These are phyloP conservation scores for Phanerodontia chrysosporium DNA, from an alignment of 768 basidiomycete genomes.

Conservation along the genomic window DNA sequence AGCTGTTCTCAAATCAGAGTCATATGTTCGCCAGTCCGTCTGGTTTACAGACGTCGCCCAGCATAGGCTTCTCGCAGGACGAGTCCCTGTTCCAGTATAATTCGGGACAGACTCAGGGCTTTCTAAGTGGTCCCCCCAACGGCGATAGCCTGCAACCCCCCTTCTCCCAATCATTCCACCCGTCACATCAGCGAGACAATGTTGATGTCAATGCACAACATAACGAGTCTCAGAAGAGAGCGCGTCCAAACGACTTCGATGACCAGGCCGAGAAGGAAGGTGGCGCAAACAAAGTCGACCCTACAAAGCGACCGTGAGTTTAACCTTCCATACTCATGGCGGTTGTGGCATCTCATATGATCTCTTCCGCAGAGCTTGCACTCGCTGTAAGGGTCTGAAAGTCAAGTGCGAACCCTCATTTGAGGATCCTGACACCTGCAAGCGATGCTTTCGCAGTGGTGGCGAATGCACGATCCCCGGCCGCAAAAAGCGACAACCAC, in stretches of 20 bases:
- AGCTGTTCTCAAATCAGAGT: background rate
- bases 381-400: slow-evolving; percentile 61
- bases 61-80: background rate
- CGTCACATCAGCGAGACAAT: too few species aligned
- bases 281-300: background rate
- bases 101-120: background rate
- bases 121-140: too few species aligned
- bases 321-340: background rate
- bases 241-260: background rate
- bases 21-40: background rate
- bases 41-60: background rate
- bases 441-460: slow-evolving; percentile 64
- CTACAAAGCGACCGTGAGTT: slow-evolving; percentile 11
- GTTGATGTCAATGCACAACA: too few species aligned
- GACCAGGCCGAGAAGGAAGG: background rate
- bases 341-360: background rate
- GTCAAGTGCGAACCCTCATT: slow-evolving; percentile 72
- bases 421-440: slow-evolving; percentile 64
- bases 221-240: background rate
- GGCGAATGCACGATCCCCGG: slow-evolving; percentile 80
- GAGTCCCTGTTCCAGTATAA: background rate
- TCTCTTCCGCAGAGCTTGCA: slow-evolving; percentile 43
- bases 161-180: background rate
- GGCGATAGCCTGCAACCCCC: too few species aligned
- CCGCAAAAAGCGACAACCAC: slow-evolving; percentile 73